Evolutionary conservation across 2,329 filamentous ascomycete genomes (phyloP).

Genomic region (Diaporthe helianthi): DNA sequence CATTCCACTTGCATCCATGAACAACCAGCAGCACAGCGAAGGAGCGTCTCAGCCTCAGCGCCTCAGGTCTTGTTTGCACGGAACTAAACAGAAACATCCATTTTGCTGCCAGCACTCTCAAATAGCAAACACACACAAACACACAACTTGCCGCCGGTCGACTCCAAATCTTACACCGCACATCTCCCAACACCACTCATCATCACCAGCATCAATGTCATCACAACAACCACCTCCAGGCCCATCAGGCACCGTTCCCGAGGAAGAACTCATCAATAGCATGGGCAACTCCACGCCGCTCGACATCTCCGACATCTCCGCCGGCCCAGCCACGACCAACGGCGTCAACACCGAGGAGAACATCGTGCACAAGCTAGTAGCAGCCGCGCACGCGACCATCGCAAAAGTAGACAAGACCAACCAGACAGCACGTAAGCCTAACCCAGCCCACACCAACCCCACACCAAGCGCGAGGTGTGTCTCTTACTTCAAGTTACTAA

Average conservation of each 20-base stretch:
- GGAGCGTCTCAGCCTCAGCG: not conserved
- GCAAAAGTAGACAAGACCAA: not conserved
- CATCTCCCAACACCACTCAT: too few species aligned
- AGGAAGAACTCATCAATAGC: not conserved
- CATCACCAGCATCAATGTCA: not conserved
- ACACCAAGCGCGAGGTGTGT: too few species aligned
- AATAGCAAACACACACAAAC: not conserved
- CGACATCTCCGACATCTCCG: not conserved
- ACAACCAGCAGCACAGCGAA: not conserved
- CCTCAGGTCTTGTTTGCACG: too few species aligned
- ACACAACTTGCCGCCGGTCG: not conserved
- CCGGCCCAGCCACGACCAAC: not conserved
- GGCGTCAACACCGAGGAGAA: not conserved
- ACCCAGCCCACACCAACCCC: too few species aligned
- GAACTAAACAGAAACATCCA: too few species aligned
- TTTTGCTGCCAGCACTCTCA: too few species aligned
- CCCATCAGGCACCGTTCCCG: not conserved
- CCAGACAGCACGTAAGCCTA: slow-evolving; percentile 1
- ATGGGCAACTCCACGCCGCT: not conserved
- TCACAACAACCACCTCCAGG: not conserved
- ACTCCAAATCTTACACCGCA: too few species aligned
- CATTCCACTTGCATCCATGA: slow-evolving; percentile 3
- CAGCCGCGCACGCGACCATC: slow-evolving; percentile 2
- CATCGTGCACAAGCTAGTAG: not conserved
- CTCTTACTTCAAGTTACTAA: too few species aligned